A percentile compares a stretch with the other conserved stretches of the same genome.
phyloP scores from a whole-genome alignment of 345 rosid genomes.

The Dipteronia sinensis region DNA sequence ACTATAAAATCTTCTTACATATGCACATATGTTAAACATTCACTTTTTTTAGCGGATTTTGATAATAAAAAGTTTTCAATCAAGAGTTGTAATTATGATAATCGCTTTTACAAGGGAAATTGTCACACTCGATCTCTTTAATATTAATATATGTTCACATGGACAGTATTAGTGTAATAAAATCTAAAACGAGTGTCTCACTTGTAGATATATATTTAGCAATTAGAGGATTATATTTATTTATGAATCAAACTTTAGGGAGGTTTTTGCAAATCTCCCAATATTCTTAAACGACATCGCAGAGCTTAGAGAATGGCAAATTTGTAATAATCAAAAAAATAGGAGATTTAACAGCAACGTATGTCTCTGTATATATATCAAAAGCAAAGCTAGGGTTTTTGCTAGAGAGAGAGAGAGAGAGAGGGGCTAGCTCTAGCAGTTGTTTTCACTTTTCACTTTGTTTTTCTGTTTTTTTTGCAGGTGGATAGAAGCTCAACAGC shows the following conservation, averaged over 20 bases:
- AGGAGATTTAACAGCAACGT: neutral
- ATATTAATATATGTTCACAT: too few relatives aligned
- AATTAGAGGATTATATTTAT: neutral
- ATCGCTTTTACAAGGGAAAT: too few relatives aligned
- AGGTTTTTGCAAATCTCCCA: neutral
- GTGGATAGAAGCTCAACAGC: neutral
- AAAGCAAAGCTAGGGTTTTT: constrained; percentile 8
- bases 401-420: neutral
- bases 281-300: neutral
- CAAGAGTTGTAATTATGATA: too few relatives aligned
- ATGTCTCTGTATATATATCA: neutral
- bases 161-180: too few relatives aligned
- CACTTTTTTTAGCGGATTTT: too few relatives aligned
- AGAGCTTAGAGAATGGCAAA: neutral
- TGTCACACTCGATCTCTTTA: too few relatives aligned
- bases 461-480: constrained; percentile 6
- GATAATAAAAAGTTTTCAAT: too few relatives aligned
- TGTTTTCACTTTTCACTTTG: neutral
- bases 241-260: neutral
- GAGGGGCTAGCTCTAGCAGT: neutral
- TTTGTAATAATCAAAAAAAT: neutral
- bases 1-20: too few relatives aligned
- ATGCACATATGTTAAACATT: too few relatives aligned
- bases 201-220: too few relatives aligned
- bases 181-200: too few relatives aligned